Evolutionary conservation across 352 stramenopile genomes (phyloP).

Genomic region (Phytophthora foliorum): DNA sequence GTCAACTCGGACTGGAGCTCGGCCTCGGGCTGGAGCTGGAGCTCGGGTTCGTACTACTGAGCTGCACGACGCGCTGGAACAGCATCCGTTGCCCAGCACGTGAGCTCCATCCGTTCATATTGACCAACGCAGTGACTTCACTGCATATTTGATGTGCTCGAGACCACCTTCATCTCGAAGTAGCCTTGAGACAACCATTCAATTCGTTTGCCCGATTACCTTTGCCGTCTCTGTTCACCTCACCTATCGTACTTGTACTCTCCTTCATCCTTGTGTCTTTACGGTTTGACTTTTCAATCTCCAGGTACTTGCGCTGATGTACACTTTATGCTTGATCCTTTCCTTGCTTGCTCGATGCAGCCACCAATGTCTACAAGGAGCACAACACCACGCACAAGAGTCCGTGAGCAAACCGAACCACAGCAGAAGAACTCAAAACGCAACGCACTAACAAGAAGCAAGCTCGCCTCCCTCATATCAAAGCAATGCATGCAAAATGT

Average conservation of each 20-base stretch:
- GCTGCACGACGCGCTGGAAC: background rate
- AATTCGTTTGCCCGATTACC: slow-evolving; percentile 33
- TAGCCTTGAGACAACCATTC: slow-evolving; percentile 20
- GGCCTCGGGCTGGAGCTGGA: slow-evolving; percentile 10
- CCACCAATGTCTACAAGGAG: slow-evolving; percentile 18
- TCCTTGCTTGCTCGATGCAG: background rate
- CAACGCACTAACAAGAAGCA: slow-evolving; percentile 25
- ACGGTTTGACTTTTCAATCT: background rate
- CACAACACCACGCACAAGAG: slow-evolving; percentile 17
- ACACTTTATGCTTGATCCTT: background rate
- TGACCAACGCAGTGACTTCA: slow-evolving; percentile 13
- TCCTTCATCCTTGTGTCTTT: slow-evolving; percentile 7
- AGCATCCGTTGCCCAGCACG: too few relatives aligned
- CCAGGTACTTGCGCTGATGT: background rate
- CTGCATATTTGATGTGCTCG: slow-evolving; percentile 30
- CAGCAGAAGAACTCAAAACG: slow-evolving; percentile 13
- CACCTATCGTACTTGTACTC: slow-evolving; percentile 22
- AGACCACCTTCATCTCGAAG: slow-evolving; percentile 3
- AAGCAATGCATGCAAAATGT: slow-evolving; percentile 38
- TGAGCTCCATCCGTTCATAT: slow-evolving; percentile 16
- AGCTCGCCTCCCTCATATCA: slow-evolving; percentile 29
- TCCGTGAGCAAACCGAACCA: slow-evolving; percentile 9
- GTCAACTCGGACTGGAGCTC: slow-evolving; percentile 20
- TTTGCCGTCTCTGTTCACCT: slow-evolving; percentile 22
- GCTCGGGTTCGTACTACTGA: slow-evolving; percentile 13